Percentiles rank a stretch among this genome's conserved stretches.
Conservation (phyloP, 371 early-diverging fungal species). For the Batkoa obscura region DNA sequence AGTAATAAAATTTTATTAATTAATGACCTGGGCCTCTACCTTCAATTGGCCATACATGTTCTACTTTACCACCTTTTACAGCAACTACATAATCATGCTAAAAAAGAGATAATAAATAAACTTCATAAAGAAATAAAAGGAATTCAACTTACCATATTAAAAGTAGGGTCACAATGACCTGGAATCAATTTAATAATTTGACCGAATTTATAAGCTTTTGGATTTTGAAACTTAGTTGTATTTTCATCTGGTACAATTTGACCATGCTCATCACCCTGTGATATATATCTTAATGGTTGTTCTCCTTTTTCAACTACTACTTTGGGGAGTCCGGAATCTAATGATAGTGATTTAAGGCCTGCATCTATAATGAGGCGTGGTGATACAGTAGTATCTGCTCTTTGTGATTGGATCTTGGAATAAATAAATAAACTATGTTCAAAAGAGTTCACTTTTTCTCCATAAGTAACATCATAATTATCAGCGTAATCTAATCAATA, state of each 20-base stretch:
- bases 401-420: background rate
- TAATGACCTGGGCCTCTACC: slow-evolving; percentile 2
- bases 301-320: background rate
- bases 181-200: background rate
- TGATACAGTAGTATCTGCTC: background rate
- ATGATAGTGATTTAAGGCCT: background rate
- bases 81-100: slow-evolving; percentile 2
- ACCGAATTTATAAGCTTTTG: background rate
- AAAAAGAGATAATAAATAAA: background rate
- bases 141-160: background rate
- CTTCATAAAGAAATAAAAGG: background rate
- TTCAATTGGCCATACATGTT: slow-evolving; percentile 1
- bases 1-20: background rate
- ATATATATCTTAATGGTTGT: background rate
- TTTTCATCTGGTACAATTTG: background rate
- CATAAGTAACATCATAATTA: background rate
- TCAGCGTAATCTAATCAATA: background rate
- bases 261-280: slow-evolving; percentile 5
- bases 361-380: slow-evolving; percentile 1
- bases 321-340: slow-evolving; percentile 1
- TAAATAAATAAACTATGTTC: background rate
- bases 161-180: slow-evolving; percentile 5
- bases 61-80: background rate
- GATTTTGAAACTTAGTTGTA: background rate
- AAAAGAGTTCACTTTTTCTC: background rate